Evolutionary conservation across 805 yeast genomes (phyloP).

Genomic region (Yamadazyma sp.): DNA sequence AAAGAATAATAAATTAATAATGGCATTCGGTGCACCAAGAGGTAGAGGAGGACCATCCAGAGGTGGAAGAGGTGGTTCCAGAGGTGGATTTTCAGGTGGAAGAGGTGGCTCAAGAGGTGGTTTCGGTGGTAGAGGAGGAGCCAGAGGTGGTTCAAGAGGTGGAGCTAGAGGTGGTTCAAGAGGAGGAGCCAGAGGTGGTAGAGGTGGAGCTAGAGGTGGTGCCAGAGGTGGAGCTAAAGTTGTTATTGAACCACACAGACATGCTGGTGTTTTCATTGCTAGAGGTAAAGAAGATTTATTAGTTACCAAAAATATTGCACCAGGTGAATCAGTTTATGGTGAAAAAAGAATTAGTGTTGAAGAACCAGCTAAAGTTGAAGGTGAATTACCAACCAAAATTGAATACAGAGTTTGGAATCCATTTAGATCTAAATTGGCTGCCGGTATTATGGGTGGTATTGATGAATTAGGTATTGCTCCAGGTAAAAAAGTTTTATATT

Average conservation of each 20-base stretch:
- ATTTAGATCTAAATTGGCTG: constrained; percentile 98
- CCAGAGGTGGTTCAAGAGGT: constrained; percentile 30
- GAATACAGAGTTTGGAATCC: constrained; percentile 99
- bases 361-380: constrained; percentile 86
- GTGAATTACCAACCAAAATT: constrained; percentile 85
- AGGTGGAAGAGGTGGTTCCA: constrained; percentile 59
- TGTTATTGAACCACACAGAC: constrained; percentile 97
- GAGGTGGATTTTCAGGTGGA: constrained; percentile 28
- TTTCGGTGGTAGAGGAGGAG: constrained; percentile 29
- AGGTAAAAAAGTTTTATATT: constrained; percentile 93
- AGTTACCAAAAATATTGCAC: constrained; percentile 94
- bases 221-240: constrained; percentile 93
- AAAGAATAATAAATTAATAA: constrained; percentile 22
- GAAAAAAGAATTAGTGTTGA: constrained; percentile 95
- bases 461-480: constrained; percentile 97
- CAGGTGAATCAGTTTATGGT: constrained; percentile 98
- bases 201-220: constrained; percentile 78
- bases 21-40: constrained; percentile 76
- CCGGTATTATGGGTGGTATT: constrained; percentile 99
- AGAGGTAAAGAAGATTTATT: constrained; percentile 99
- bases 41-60: constrained; percentile 49
- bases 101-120: constrained; percentile 47
- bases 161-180: constrained; percentile 41
- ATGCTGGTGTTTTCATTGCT: constrained; percentile 98
- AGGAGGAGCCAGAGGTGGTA: constrained; percentile 53